A percentile compares a stretch with the other conserved stretches of the same genome.
Conservation (phyloP, 768 basidiomycete species). For the Thelephora aurantiotincta region DNA sequence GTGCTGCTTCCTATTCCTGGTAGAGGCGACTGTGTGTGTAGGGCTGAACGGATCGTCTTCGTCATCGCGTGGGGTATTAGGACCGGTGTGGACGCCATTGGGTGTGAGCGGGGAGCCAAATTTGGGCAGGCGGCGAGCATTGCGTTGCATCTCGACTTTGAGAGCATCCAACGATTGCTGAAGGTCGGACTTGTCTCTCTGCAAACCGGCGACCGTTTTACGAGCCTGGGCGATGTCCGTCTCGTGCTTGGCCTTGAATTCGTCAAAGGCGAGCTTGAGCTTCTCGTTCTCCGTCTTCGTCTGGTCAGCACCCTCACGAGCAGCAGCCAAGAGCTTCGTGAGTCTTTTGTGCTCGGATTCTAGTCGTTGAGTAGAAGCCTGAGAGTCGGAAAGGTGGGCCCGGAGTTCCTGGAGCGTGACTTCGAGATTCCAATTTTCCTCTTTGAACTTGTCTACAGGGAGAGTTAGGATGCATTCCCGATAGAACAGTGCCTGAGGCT, state of each 20-base stretch:
- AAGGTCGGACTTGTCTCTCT: slow-evolving; percentile 87
- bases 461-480: slow-evolving; percentile 5
- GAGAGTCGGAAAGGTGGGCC: slow-evolving; percentile 49
- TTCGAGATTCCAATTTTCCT: slow-evolving; percentile 99
- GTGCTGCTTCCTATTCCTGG: slow-evolving; percentile 42
- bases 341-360: slow-evolving; percentile 78
- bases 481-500: slow-evolving; percentile 11
- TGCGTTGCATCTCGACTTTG: slow-evolving; percentile 58
- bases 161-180: slow-evolving; percentile 66
- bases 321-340: slow-evolving; percentile 52
- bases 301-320: slow-evolving; percentile 66
- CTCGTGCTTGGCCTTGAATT: slow-evolving; percentile 84
- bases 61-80: slow-evolving; percentile 40
- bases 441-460: slow-evolving; percentile 77
- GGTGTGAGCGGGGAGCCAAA: slow-evolving; percentile 70
- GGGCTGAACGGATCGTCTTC: slow-evolving; percentile 52
- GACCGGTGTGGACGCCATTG: slow-evolving; percentile 23
- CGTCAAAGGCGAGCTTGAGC: slow-evolving; percentile 44
- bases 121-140: slow-evolving; percentile 43
- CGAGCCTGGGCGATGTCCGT: slow-evolving; percentile 88
- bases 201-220: slow-evolving; percentile 73
- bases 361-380: slow-evolving; percentile 49
- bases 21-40: slow-evolving; percentile 43
- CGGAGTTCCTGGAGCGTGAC: slow-evolving; percentile 82
- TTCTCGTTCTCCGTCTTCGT: slow-evolving; percentile 82